Conservation (phyloP, 805 yeast genomes). For the Brettanomyces bruxellensis region DNA sequence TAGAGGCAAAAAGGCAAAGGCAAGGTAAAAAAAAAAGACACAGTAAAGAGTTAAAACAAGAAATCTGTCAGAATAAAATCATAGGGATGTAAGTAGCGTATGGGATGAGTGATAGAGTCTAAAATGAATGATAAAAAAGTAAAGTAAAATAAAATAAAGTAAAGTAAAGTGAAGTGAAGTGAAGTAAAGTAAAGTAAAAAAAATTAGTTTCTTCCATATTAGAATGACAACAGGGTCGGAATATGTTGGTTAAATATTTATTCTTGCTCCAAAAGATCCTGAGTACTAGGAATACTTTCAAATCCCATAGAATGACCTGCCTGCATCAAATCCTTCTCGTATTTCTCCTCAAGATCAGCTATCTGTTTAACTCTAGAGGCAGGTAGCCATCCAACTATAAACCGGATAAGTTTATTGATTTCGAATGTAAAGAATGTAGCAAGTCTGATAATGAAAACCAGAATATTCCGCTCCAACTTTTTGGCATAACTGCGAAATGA, state of each 20-base stretch:
- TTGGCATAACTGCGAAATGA: conserved; percentile 3
- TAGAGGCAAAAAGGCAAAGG: not conserved
- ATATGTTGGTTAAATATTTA: not conserved
- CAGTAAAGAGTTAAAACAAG: too few species aligned
- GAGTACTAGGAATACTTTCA: conserved; percentile 23
- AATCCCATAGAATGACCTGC: conserved; percentile 37
- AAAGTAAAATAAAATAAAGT: too few species aligned
- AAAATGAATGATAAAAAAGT: not conserved
- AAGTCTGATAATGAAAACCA: conserved; percentile 11
- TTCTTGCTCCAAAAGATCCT: conserved; percentile 6
- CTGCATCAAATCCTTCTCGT: conserved; percentile 34
- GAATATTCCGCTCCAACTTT: conserved; percentile 10
- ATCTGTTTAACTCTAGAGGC: conserved; percentile 21
- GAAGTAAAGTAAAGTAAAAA: too few species aligned
- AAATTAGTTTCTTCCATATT: too few species aligned
- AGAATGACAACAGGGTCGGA: too few species aligned
- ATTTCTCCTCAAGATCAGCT: conserved; percentile 31
- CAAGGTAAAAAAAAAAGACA: too few species aligned
- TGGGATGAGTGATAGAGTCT: not conserved
- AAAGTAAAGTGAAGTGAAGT: too few species aligned
- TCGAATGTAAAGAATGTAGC: conserved; percentile 21
- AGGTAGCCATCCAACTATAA: not conserved
- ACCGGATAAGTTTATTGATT: conserved; percentile 9
- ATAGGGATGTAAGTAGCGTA: too few species aligned
- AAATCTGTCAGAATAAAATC: too few species aligned